Percentiles rank a stretch among this genome's conserved stretches.
Evolutionary conservation across 768 basidiomycete species (phyloP).

Genomic region (Tricholoma bakamatsutake): DNA sequence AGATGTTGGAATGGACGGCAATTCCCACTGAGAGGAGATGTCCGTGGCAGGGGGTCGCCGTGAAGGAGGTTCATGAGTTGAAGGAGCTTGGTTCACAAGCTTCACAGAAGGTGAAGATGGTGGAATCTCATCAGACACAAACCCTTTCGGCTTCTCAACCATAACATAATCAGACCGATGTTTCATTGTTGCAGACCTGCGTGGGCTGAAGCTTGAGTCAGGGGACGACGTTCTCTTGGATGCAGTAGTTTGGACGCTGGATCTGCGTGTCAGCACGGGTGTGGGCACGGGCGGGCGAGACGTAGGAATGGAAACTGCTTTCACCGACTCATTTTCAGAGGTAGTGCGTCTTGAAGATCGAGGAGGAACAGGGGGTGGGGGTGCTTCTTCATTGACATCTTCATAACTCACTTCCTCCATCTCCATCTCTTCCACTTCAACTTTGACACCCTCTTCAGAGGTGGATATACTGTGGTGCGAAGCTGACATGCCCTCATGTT

Average conservation of each 20-base stretch:
- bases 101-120: constrained; percentile 44
- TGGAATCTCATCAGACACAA: constrained; percentile 30
- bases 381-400: constrained; percentile 43
- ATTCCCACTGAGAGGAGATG: constrained; percentile 56
- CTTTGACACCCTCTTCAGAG: constrained; percentile 57
- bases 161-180: constrained; percentile 53
- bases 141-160: constrained; percentile 46
- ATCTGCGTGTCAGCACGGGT: constrained; percentile 31
- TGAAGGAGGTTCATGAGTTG: constrained; percentile 28
- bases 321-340: constrained; percentile 11
- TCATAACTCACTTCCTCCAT: constrained; percentile 60
- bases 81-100: constrained; percentile 35
- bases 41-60: constrained; percentile 24
- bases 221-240: constrained; percentile 35
- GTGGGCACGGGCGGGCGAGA: constrained; percentile 46
- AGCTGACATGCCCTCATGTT: constrained; percentile 33
- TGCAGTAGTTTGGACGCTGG: constrained; percentile 29
- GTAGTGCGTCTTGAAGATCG: constrained; percentile 25
- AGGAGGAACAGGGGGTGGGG: constrained; percentile 44
- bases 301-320: constrained; percentile 27
- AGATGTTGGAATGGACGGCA: constrained; percentile 53
- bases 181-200: constrained; percentile 20
- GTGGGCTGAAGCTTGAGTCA: constrained; percentile 20
- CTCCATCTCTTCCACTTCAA: constrained; percentile 71
- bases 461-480: constrained; percentile 28